A percentile compares a stretch with the other conserved stretches of the same genome.
These are phyloP conservation scores for Talaromyces albobiverticillius DNA, from an alignment of 2,329 filamentous ascomycete genomes.

Conservation along the genomic window DNA sequence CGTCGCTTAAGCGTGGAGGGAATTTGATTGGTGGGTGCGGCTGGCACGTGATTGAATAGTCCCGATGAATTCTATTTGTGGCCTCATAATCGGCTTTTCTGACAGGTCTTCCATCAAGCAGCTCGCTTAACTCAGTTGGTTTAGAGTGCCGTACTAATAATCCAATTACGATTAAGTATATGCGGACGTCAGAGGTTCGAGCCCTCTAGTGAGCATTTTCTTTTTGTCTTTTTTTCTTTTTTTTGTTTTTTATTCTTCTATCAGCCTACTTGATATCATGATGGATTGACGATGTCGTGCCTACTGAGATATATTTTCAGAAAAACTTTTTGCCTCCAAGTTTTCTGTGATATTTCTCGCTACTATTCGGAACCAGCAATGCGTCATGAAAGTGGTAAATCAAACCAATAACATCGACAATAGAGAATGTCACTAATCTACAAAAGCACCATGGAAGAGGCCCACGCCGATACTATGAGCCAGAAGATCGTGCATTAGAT, in stretches of 20 bases:
- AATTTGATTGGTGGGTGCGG: neutral
- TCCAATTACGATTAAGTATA: too few species aligned
- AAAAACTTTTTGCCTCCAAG: neutral
- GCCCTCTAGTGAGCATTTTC: too few species aligned
- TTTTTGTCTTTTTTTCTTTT: too few species aligned
- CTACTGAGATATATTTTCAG: too few species aligned
- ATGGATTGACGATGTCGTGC: too few species aligned
- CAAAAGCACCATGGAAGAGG: neutral
- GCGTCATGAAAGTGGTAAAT: neutral
- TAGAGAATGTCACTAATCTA: neutral
- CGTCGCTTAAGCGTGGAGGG: constrained; percentile 4
- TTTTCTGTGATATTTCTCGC: neutral
- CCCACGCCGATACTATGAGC: neutral
- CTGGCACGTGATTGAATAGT: neutral
- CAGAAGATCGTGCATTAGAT: neutral
- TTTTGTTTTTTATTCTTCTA: too few species aligned
- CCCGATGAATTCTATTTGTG: neutral
- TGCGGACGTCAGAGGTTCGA: too few species aligned
- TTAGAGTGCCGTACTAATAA: too few species aligned
- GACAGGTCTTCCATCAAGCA: too few species aligned
- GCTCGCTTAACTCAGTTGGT: too few species aligned
- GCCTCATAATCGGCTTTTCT: too few species aligned
- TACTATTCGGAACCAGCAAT: neutral
- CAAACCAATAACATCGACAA: neutral
- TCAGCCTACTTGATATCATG: too few species aligned